phyloP scores from a whole-genome alignment of 2,329 filamentous ascomycete genomes.

The Tricladium varicosporioides region DNA sequence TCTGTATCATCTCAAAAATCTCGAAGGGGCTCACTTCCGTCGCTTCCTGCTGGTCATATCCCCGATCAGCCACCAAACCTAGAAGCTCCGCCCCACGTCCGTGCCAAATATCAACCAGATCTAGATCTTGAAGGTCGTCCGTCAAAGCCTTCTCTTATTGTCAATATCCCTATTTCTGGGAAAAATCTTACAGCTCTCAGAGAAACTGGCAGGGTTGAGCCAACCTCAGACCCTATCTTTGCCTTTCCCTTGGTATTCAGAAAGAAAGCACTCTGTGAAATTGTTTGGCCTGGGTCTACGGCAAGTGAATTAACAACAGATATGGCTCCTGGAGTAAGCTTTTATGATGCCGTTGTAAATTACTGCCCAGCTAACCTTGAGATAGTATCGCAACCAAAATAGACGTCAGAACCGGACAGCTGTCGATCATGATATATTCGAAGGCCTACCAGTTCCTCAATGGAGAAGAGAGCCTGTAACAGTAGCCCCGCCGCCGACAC shows the following conservation, averaged over 20 bases:
- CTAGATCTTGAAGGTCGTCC: not conserved
- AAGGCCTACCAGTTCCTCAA: constrained; percentile 76
- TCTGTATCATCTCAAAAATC: too few relatives aligned
- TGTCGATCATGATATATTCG: constrained; percentile 54
- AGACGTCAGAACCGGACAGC: constrained; percentile 33
- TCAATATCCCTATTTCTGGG: not conserved
- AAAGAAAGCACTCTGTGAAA: not conserved
- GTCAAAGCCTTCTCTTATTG: not conserved
- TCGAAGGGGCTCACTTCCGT: too few relatives aligned
- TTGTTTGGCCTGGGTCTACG: not conserved
- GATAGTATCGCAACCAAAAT: constrained; percentile 30
- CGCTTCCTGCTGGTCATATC: too few relatives aligned
- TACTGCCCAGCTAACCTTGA: not conserved
- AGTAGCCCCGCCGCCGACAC: constrained; percentile 62
- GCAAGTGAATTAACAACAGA: not conserved
- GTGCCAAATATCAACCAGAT: not conserved
- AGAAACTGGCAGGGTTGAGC: not conserved
- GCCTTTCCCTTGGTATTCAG: not conserved
- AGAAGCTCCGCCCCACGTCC: not conserved
- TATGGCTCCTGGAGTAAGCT: constrained; percentile 12
- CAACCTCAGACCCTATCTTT: not conserved
- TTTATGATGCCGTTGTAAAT: not conserved
- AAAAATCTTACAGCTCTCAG: not conserved
- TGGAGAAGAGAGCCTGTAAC: constrained; percentile 74
- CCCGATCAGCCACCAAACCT: not conserved